A percentile compares a stretch with the other conserved stretches of the same genome.
Evolutionary conservation across 129 eudicot species (phyloP).

Genomic region (Saposhnikovia divaricata): DNA sequence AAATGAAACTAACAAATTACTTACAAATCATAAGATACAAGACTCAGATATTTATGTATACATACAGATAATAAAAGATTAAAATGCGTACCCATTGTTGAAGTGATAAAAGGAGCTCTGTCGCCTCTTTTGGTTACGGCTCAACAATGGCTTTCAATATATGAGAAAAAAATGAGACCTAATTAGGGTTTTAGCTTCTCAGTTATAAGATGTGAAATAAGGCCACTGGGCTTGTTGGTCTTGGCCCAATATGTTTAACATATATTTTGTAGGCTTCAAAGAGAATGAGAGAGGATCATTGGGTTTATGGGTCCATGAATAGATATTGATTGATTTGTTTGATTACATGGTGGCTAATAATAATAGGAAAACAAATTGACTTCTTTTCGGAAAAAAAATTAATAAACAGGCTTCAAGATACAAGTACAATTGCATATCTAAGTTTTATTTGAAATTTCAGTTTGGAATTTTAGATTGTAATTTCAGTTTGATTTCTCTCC

Average conservation of each 20-base stretch:
- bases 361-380: too few species aligned
- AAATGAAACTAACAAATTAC: not conserved
- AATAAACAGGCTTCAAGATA: too few species aligned
- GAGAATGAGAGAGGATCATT: too few species aligned
- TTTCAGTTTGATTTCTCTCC: too few species aligned
- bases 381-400: too few species aligned
- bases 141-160: not conserved
- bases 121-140: not conserved
- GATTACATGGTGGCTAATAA: too few species aligned
- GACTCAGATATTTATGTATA: not conserved
- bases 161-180: not conserved
- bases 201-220: not conserved
- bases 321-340: too few species aligned
- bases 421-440: too few species aligned
- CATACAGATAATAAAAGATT: too few species aligned
- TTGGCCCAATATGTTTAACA: not conserved
- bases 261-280: not conserved
- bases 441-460: too few species aligned
- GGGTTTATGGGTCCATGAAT: not conserved
- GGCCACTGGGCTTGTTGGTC: not conserved
- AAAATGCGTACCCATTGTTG: slow-evolving; percentile 17
- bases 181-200: slow-evolving; percentile 1
- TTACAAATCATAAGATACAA: not conserved
- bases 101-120: not conserved
- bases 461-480: too few species aligned